Conservation (phyloP, 2,329 filamentous ascomycete species). For the Amphichorda felina region DNA sequence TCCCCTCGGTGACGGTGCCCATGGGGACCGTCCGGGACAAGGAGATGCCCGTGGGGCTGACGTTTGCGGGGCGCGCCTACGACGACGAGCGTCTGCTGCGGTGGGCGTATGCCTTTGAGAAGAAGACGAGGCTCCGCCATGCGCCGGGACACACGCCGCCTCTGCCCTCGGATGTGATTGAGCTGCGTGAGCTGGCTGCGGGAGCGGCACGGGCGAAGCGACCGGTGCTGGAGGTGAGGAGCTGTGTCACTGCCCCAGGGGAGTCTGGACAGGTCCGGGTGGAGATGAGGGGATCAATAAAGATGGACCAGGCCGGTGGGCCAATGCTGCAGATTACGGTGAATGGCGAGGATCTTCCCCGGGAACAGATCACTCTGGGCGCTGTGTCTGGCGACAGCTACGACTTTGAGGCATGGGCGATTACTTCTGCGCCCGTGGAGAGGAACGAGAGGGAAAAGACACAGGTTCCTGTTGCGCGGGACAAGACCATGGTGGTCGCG, state of each 20-base stretch:
- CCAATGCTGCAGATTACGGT: neutral
- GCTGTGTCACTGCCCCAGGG: no score
- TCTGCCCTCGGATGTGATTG: neutral
- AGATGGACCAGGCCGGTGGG: no score
- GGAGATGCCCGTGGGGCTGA: constrained; percentile 14
- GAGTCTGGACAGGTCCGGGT: no score
- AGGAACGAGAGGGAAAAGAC: neutral
- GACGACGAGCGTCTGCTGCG: constrained; percentile 11
- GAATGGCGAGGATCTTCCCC: neutral
- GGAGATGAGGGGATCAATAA: no score
- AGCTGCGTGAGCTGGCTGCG: neutral
- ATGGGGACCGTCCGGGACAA: constrained; percentile 13
- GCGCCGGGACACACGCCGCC: neutral
- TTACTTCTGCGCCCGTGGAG: neutral
- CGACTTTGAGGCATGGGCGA: neutral
- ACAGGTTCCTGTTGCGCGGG: neutral
- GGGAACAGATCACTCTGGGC: neutral
- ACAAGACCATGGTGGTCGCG: neutral
- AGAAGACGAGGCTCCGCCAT: neutral
- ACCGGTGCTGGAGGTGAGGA: no score
- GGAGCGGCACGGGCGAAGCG: no score
- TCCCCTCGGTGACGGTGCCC: constrained; percentile 13
- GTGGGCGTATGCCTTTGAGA: constrained; percentile 12
- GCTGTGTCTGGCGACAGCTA: no score
- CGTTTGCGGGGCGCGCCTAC: constrained; percentile 12